Conservation (phyloP, 2,329 filamentous ascomycete genomes). For the Cladosporium colombiae region DNA sequence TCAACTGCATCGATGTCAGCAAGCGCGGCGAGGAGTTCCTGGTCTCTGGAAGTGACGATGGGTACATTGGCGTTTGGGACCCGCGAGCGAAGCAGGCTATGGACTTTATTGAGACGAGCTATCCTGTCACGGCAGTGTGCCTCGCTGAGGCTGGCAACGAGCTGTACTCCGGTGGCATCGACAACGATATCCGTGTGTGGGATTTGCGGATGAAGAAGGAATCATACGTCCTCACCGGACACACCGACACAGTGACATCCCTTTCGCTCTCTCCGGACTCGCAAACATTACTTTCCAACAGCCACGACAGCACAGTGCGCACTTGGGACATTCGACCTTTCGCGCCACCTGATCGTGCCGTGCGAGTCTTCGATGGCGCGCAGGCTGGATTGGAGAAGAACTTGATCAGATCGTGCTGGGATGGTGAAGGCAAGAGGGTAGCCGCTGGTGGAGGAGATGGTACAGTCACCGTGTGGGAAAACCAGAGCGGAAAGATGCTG, state of each 20-base stretch:
- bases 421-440: conserved; percentile 79
- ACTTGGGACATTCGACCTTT: conserved; percentile 98
- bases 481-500: conserved; percentile 80
- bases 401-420: conserved; percentile 86
- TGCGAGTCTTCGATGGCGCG: conserved; percentile 91
- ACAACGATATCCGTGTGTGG: conserved; percentile 97
- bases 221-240: conserved; percentile 83
- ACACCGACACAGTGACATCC: conserved; percentile 89
- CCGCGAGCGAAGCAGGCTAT: conserved; percentile 84
- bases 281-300: conserved; percentile 85
- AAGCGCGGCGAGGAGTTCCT: conserved; percentile 87
- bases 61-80: conserved; percentile 93
- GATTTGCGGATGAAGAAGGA: conserved; percentile 89
- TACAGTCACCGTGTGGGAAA: conserved; percentile 89
- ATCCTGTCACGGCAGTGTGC: conserved; percentile 87
- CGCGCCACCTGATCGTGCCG: conserved; percentile 79
- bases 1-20: conserved; percentile 88
- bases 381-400: conserved; percentile 88
- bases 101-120: conserved; percentile 86
- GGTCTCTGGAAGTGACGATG: conserved; percentile 90
- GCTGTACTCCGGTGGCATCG: conserved; percentile 90
- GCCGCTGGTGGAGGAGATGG: conserved; percentile 88
- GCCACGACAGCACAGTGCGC: conserved; percentile 88
- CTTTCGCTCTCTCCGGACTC: conserved; percentile 90
- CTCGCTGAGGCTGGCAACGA: conserved; percentile 95